A percentile compares a stretch with the other conserved stretches of the same genome.
Conservation (phyloP, 768 basidiomycete species). For the Kwoniella dejecticola region DNA sequence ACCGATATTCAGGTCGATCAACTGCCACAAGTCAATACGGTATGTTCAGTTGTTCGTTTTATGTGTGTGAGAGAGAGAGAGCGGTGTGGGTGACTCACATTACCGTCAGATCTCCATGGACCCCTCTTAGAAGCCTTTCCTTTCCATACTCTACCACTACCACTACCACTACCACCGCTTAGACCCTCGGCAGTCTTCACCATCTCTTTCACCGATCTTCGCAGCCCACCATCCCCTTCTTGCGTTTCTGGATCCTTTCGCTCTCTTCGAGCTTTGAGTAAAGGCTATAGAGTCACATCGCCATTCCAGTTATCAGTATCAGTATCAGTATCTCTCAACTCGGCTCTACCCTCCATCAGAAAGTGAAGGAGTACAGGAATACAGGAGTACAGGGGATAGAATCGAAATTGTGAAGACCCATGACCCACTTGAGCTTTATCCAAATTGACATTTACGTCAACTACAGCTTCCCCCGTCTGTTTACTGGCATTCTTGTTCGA, state of each 20-base stretch:
- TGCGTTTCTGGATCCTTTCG: not conserved
- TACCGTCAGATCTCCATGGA: conserved; percentile 16
- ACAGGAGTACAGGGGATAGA: too few relatives aligned
- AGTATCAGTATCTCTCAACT: not conserved
- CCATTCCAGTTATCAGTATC: too few relatives aligned
- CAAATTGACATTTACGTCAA: conserved; percentile 15
- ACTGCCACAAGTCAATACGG: conserved; percentile 3
- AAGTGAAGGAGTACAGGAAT: not conserved
- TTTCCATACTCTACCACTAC: conserved; percentile 10
- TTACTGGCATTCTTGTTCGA: too few relatives aligned
- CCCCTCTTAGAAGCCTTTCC: conserved; percentile 12
- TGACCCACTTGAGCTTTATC: conserved; percentile 12
- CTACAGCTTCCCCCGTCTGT: conserved; percentile 2
- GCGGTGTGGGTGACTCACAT: conserved; percentile 3
- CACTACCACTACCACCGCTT: not conserved
- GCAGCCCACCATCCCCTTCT: conserved; percentile 7
- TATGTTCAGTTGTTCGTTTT: too few relatives aligned
- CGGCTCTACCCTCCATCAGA: too few relatives aligned
- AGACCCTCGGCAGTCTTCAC: conserved; percentile 7
- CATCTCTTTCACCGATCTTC: conserved; percentile 18
- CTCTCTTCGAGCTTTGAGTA: conserved; percentile 13
- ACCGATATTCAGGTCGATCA: conserved; percentile 22
- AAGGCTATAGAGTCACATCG: not conserved
- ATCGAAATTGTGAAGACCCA: not conserved
- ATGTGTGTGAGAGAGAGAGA: too few relatives aligned